These are phyloP conservation scores for Rheum nobile DNA, from an alignment of 148 eudicot genomes.

Conservation along the genomic window DNA sequence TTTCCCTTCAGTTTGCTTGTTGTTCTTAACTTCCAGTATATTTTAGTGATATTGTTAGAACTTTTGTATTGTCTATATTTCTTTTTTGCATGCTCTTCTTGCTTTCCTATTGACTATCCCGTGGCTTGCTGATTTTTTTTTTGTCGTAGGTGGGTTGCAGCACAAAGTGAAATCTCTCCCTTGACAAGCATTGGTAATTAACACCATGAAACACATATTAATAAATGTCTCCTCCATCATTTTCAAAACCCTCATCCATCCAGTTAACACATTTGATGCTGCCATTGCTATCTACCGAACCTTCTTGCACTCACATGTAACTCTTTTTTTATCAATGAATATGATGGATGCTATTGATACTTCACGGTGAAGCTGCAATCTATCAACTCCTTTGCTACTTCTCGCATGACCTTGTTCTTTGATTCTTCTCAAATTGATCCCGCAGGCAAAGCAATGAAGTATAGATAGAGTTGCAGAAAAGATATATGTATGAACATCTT, in stretches of 20 bases:
- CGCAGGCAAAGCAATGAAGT: neutral
- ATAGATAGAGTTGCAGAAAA: neutral
- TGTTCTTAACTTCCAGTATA: no score
- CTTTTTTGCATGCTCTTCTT: neutral
- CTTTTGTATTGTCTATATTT: neutral
- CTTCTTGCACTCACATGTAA: conserved; percentile 82
- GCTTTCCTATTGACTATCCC: neutral
- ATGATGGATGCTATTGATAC: neutral
- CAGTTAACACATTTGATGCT: conserved; percentile 79
- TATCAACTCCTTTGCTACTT: neutral
- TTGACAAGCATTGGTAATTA: conserved; percentile 82
- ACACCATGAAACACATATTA: conserved; percentile 85
- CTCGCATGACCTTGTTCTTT: neutral
- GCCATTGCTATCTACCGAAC: conserved; percentile 82
- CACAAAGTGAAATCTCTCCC: conserved; percentile 89
- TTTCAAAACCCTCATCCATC: conserved; percentile 74
- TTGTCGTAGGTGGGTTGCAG: conserved; percentile 60
- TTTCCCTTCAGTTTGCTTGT: no score
- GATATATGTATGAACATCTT: neutral
- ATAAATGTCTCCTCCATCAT: conserved; percentile 81
- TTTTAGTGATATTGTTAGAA: neutral
- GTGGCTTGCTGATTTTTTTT: no score
- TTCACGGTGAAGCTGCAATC: neutral
- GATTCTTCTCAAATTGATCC: neutral
- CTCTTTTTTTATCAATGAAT: neutral